These are phyloP conservation scores for Chaetomium sp. DNA, from an alignment of 2,329 filamentous ascomycete species.

Conservation along the genomic window DNA sequence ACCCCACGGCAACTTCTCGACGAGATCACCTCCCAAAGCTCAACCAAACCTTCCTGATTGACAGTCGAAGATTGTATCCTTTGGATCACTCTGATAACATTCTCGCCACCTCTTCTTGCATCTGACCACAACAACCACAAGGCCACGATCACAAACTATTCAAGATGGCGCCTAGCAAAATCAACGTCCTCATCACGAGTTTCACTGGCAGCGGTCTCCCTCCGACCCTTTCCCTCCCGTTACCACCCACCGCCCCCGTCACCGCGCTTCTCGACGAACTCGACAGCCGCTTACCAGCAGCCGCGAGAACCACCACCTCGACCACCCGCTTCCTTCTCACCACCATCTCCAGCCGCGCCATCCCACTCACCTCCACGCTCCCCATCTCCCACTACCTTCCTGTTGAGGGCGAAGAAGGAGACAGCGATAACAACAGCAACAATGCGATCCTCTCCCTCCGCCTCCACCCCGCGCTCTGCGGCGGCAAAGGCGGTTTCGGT, in stretches of 20 bases:
- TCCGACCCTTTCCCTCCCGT: constrained; percentile 71
- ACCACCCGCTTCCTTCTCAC: constrained; percentile 64
- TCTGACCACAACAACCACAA: neutral
- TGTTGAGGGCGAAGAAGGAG: neutral
- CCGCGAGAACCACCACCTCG: constrained; percentile 33
- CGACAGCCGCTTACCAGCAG: constrained; percentile 53
- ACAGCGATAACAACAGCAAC: constrained; percentile 21
- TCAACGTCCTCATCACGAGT: constrained; percentile 80
- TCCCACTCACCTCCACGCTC: constrained; percentile 47
- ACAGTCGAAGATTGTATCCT: too few relatives aligned
- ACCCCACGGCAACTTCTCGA: too few relatives aligned
- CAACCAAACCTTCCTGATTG: neutral
- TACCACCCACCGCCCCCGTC: constrained; percentile 58
- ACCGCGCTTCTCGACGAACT: constrained; percentile 59
- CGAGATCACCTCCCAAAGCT: neutral
- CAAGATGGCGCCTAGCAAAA: constrained; percentile 48
- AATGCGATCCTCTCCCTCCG: constrained; percentile 77
- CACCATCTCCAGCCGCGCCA: constrained; percentile 68
- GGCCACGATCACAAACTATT: neutral
- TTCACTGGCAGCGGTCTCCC: constrained; percentile 79
- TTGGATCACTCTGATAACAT: neutral
- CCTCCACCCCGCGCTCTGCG: constrained; percentile 70
- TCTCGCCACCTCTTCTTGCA: neutral
- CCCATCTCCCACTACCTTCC: constrained; percentile 59
- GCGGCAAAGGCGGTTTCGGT: constrained; percentile 96